Base-by-base conservation (phyloP, 768 basidiomycete species). In the Mycena chlorophos region DNA sequence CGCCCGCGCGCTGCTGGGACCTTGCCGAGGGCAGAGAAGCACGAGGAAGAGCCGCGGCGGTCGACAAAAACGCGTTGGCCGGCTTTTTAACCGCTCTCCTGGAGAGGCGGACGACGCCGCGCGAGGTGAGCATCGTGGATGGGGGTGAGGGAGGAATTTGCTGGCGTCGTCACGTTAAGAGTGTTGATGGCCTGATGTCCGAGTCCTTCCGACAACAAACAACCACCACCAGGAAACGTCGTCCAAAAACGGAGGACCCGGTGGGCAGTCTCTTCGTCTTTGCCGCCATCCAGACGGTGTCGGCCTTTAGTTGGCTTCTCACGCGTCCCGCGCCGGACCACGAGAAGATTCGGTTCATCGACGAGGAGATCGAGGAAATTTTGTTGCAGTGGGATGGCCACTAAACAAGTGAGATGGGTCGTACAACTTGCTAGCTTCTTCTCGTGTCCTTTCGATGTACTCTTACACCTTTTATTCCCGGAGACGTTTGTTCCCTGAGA, bases 81-180 rank as follows among this genome's bases (percentile, higher is more conserved):
- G 83, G 85, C 76, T 84, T 88, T 65, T 85, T 83, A 71, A 85
- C 79, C 66, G 88, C 88, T 78, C 89, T 86, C 81, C 85, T 88
- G 58, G 91, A 89, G 74, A 94, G 80, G 75, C 91, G 91, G 72
- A 91, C 83, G 72, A 87, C 83, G 77, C 89, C 88, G 74, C 91
- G 89, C 66, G 89, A 79, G 75, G 88, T 89, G 80, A 91, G 82
- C 91, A 93, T 93, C 77, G 78, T 80, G 74, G 62, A 68, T 51
- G 63, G 64, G 52, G 64, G 68, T 39, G 46, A 28, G 49, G 46
- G 23, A 43, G 49, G 31, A 27, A 50, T 29, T 42, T 53, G 55
- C 47, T 57, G 30, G 45, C 39, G 3, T 1, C 58, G 58, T 60
- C 54, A 26, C 54, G 53, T 40, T 17, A 10, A 29, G 19, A 16